phyloP scores from a whole-genome alignment of 306 rosid genomes.

The Pyrus betulifolia region DNA sequence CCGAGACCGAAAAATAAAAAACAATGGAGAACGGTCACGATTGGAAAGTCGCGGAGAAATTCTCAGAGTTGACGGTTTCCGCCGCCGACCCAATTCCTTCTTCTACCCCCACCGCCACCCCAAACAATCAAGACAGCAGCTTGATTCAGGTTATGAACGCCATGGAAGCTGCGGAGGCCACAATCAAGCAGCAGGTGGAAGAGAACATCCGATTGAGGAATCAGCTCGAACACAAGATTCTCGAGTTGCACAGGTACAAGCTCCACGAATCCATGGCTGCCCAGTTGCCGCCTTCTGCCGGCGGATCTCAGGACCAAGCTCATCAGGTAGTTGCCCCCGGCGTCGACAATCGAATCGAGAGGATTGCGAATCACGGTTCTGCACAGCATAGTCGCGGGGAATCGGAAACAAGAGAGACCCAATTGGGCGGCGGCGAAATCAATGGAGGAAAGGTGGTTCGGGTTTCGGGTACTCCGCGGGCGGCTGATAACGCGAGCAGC shows the following conservation, averaged over 20 bases:
- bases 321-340: constrained; percentile 25
- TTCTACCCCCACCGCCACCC: constrained; percentile 21
- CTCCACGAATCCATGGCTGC: constrained; percentile 35
- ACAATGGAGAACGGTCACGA: constrained; percentile 85
- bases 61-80: constrained; percentile 47
- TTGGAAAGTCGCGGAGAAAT: constrained; percentile 54
- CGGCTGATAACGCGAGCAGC: constrained; percentile 28
- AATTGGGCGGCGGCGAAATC: constrained; percentile 25
- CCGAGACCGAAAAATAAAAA: constrained; percentile 10
- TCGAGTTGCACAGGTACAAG: constrained; percentile 58
- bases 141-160: constrained; percentile 87
- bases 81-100: constrained; percentile 17
- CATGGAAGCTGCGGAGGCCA: constrained; percentile 88
- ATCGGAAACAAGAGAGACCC: constrained; percentile 16
- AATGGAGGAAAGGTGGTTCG: constrained; percentile 43
- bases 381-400: not conserved
- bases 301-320: constrained; percentile 40
- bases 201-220: constrained; percentile 64
- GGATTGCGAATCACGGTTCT: constrained; percentile 15
- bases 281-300: constrained; percentile 31
- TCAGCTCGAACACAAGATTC: constrained; percentile 54
- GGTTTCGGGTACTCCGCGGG: constrained; percentile 17
- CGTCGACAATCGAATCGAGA: constrained; percentile 28
- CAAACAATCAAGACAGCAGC: constrained; percentile 43
- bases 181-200: constrained; percentile 84